phyloP scores from a whole-genome alignment of 257 asterid species.

The Nicotiana obtusifolia region DNA sequence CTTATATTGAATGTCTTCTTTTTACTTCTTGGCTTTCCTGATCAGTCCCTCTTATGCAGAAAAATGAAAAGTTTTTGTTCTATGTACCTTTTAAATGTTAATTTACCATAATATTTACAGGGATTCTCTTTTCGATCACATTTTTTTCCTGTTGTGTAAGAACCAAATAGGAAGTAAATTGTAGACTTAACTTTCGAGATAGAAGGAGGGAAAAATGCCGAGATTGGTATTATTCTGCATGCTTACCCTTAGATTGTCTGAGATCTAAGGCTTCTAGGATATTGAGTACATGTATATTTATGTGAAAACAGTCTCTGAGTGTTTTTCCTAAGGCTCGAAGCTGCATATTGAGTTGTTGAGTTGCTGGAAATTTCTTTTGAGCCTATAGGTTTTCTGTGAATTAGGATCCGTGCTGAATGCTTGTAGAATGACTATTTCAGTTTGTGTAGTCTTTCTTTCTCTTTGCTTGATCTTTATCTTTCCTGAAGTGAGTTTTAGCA shows the following conservation, averaged over 20 bases:
- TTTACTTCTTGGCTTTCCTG: not conserved
- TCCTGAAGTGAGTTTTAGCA: not conserved
- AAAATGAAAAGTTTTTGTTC: not conserved
- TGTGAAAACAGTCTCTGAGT: not conserved
- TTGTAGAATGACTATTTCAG: not conserved
- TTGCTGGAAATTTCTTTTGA: not conserved
- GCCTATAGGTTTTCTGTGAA: not conserved
- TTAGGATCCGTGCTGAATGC: not conserved
- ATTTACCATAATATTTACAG: not conserved
- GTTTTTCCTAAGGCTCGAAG: not conserved
- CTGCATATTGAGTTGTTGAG: not conserved
- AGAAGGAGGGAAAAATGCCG: not conserved
- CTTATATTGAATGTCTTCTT: too few species aligned
- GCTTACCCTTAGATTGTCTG: not conserved
- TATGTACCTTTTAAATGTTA: not conserved
- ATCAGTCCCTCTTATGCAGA: not conserved
- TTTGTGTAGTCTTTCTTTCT: not conserved
- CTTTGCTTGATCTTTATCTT: not conserved
- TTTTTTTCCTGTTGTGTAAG: not conserved
- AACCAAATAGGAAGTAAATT: slow-evolving; percentile 6
- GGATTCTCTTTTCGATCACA: not conserved
- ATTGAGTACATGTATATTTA: too few species aligned
- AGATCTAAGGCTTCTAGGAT: not conserved
- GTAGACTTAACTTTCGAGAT: not conserved
- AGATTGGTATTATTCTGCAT: slow-evolving; percentile 1